A percentile compares a stretch with the other conserved stretches of the same genome.
Conservation (phyloP, 1,284 basidiomycete genomes). For the Boletellus deceptivus region DNA sequence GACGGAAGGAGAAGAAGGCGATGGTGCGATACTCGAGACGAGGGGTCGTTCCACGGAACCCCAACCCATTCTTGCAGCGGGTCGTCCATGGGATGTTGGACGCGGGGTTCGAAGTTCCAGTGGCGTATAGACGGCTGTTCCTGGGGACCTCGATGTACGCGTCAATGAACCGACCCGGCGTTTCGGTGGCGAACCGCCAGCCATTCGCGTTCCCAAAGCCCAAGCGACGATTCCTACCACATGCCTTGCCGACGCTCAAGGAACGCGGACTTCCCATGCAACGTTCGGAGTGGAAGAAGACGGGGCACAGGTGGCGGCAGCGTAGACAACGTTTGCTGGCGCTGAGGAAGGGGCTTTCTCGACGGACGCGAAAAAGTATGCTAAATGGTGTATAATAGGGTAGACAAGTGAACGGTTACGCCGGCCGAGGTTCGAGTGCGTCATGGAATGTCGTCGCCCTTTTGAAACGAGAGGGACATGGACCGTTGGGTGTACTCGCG, state of each 20-base stretch:
- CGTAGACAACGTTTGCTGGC: slow-evolving; percentile 13
- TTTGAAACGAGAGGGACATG: slow-evolving; percentile 45
- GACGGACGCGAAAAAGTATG: slow-evolving; percentile 24
- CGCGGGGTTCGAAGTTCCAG: slow-evolving; percentile 47
- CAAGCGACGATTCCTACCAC: slow-evolving; percentile 22
- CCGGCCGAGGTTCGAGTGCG: too few relatives aligned
- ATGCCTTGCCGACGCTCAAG: slow-evolving; percentile 36
- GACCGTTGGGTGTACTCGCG: slow-evolving; percentile 38
- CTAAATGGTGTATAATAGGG: slow-evolving; percentile 27
- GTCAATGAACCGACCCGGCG: slow-evolving; percentile 14
- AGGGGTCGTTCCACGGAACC: slow-evolving; percentile 26
- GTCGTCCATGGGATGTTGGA: slow-evolving; percentile 46
- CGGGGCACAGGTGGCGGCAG: slow-evolving; percentile 16
- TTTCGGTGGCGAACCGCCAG: slow-evolving; percentile 15
- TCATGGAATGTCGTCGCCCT: slow-evolving; percentile 9
- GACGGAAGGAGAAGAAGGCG: slow-evolving; percentile 28
- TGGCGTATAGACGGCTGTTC: slow-evolving; percentile 44
- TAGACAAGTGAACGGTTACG: slow-evolving; percentile 4
- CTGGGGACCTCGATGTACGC: slow-evolving; percentile 36
- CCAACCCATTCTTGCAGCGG: slow-evolving; percentile 43
- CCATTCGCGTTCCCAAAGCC: slow-evolving; percentile 36
- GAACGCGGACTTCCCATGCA: slow-evolving; percentile 41
- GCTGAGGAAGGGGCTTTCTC: background rate
- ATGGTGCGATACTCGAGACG: slow-evolving; percentile 26
- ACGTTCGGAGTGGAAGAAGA: slow-evolving; percentile 24